Evolutionary conservation across 2,329 filamentous ascomycete species (phyloP), one percentile per base, ranked within the genome.

Genomic region (Hypoxylon sp.): DNA sequence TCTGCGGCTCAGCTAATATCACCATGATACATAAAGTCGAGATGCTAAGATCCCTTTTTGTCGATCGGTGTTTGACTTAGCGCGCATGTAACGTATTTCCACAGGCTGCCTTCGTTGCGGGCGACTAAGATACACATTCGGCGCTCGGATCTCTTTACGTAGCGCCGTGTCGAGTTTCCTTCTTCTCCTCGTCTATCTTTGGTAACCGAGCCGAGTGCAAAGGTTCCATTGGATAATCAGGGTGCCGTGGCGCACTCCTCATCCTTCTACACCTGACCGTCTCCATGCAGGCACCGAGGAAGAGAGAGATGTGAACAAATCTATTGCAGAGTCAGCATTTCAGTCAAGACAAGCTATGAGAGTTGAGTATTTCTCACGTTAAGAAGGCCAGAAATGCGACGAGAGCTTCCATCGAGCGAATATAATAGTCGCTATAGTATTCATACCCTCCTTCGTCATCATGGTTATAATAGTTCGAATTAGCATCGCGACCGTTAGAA

Each of bases 271-370:
- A 60, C 30, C 61, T 63, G 11, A 48, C 40, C 0, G 62, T 72
- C 50, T 74, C 70, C 10, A 72, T 42, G 46, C 73, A 76, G 13
- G 75, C 73, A 17, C 70, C 63, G 6, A 66, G 65, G 40, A 77
- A 77, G 30, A 77, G 71, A 27, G 65, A 42, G 58, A 76, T 73
- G 51, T 77, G 75, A n/a, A 72, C 48, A 20, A 77, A 68, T 46
- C 75, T 75, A 63, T 44, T 1, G 11, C 7, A 50, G 22, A 20
- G 27, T 69, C 42, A 73, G 69, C 20, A 48, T 33, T 13, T 5
- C 6, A 31, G 27, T 8, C 25, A 17, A 40, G 50, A 11, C 13
- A 20, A 3, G 22, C 22, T 3, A 20, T 6, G 14, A 22, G 2
- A 40, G 42, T 10, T 30, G 49, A 22, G 37, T 10, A 20, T 22